Evolutionary conservation across 2,329 filamentous ascomycete species (phyloP), one percentile per base, ranked within the genome.

Genomic region (Aspergillus jensenii): DNA sequence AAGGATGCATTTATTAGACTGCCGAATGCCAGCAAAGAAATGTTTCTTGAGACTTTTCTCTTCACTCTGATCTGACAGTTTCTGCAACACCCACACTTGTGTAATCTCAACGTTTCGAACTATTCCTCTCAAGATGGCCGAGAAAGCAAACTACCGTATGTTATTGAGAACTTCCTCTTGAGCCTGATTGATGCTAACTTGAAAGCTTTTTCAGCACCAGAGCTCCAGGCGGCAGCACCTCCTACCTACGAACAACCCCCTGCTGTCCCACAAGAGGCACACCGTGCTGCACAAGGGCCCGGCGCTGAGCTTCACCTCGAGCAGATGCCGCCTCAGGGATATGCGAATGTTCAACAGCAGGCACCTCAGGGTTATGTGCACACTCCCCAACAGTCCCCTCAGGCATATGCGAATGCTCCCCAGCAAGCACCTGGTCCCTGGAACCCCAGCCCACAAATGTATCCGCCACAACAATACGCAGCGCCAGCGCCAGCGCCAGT

Each of bases 401-500:
- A 31, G n/a, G n/a, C 23, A 9, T 6, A 19, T n/a, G 45, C 14
- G 9, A n/a, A 47, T 31, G 23, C 23, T 17, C 14, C 40, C 43
- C 33, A 37, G 9, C 46, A 27, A 19, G 12, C 23, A 15, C 21
- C 31, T 15, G 31, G 43, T 19, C 44, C 44, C 5, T 48, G 17
- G 33, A 49, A 43, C 12, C 40, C 54, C 23, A n/a, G 7, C 19
- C 39, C 54, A 11, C 54, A 52, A 33, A 51, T 52, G 47, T 27
- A 51, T 17, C 41, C 47, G 3, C 54, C 54, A 5, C 54, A 51
- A n/a, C 25, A 40, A 6, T 52, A 65, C 4, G n/a, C 56, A 9
- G 55, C 31, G 1, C 21, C 31, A 3, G 50, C 27, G 3, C 27
- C 27, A 4, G 12, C 14, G 14, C 27, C 45, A 7, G 64, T 65